phyloP scores from a whole-genome alignment of 805 yeast species.

The Candida dajiaensis region DNA sequence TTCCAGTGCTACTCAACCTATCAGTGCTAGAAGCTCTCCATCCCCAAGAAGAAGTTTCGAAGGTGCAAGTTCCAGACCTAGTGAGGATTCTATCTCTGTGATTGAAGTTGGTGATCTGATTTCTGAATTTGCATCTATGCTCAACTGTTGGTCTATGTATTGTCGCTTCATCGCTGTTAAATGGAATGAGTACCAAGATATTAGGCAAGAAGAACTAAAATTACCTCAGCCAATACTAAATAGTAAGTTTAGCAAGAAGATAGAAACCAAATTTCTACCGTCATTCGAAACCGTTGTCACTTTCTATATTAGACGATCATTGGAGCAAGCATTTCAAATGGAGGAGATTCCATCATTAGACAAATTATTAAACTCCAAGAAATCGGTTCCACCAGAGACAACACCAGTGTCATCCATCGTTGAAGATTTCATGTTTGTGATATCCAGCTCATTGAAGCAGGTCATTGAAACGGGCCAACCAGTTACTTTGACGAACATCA shows the following conservation, averaged over 20 bases:
- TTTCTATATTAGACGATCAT: slow-evolving; percentile 68
- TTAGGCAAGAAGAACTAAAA: slow-evolving; percentile 22
- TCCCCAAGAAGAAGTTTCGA: slow-evolving; percentile 25
- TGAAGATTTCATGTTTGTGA: slow-evolving; percentile 75
- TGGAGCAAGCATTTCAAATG: slow-evolving; percentile 72
- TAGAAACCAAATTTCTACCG: slow-evolving; percentile 46
- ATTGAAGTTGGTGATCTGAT: slow-evolving; percentile 61
- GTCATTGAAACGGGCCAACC: slow-evolving; percentile 68
- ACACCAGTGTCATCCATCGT: slow-evolving; percentile 76
- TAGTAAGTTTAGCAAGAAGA: slow-evolving; percentile 52
- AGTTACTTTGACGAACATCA: slow-evolving; percentile 45
- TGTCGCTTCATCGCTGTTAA: slow-evolving; percentile 64
- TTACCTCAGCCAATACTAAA: slow-evolving; percentile 48
- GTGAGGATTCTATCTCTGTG: slow-evolving; percentile 42
- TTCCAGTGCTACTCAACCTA: slow-evolving; percentile 6
- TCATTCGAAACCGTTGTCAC: slow-evolving; percentile 58
- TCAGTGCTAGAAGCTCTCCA: slow-evolving; percentile 10
- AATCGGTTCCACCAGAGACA: slow-evolving; percentile 38
- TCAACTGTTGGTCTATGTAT: slow-evolving; percentile 83
- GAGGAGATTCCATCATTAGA: slow-evolving; percentile 69
- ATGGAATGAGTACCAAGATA: slow-evolving; percentile 46
- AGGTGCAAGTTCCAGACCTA: slow-evolving; percentile 24
- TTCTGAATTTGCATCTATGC: slow-evolving; percentile 66
- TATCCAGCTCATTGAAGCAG: slow-evolving; percentile 62
- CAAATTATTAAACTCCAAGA: slow-evolving; percentile 24